phyloP scores from a whole-genome alignment of 164 flowering plant genomes.

The Magnolia changhungtana region DNA sequence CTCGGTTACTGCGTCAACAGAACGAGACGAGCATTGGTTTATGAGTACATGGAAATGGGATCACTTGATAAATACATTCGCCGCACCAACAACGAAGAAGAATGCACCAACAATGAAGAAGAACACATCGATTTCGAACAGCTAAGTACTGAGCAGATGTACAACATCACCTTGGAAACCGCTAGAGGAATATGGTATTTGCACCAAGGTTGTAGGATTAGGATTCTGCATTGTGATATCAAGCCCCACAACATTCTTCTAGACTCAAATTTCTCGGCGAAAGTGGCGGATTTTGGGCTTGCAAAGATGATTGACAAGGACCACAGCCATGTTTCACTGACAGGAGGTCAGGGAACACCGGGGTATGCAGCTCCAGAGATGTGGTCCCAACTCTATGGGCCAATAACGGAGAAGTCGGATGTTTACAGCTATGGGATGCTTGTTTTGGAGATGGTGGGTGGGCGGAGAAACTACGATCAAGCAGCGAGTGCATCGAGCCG shows the following conservation, averaged over 20 bases:
- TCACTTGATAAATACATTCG: conserved; percentile 11
- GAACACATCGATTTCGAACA: neutral
- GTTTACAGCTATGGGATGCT: too few species aligned
- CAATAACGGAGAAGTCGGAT: conserved; percentile 3
- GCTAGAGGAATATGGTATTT: conserved; percentile 8
- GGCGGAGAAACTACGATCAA: conserved; percentile 9
- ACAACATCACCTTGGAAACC: conserved; percentile 9
- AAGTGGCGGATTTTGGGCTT: conserved; percentile 24
- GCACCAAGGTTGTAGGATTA: conserved; percentile 9
- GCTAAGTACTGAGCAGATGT: conserved; percentile 2
- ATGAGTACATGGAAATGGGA: conserved; percentile 13
- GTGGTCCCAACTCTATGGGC: conserved; percentile 14
- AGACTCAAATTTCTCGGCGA: conserved; percentile 16
- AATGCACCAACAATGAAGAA: neutral
- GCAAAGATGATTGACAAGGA: conserved; percentile 10
- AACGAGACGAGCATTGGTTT: neutral
- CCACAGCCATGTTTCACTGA: conserved; percentile 8
- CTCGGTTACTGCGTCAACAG: conserved; percentile 1
- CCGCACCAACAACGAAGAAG: neutral
- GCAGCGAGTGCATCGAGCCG: conserved; percentile 5
- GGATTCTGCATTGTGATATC: conserved; percentile 25
- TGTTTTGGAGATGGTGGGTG: conserved; percentile 19
- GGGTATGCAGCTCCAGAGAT: conserved; percentile 15
- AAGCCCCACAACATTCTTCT: conserved; percentile 27
- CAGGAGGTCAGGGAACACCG: conserved; percentile 14